These are phyloP conservation scores for Halophytophthora batemanensis DNA, from an alignment of 352 stramenopile genomes.

Conservation along the genomic window DNA sequence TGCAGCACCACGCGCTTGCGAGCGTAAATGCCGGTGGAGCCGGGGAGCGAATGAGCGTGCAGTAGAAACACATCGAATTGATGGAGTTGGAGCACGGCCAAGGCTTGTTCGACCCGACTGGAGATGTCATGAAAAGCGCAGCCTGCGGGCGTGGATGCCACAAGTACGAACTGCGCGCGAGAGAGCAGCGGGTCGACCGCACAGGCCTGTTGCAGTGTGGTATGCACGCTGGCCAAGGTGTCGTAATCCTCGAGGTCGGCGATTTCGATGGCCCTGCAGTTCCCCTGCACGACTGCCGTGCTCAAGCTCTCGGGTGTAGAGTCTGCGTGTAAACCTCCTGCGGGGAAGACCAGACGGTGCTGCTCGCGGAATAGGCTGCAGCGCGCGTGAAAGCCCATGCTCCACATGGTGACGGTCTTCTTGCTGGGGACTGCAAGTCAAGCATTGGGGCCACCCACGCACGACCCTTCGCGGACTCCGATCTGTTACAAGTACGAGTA, in stretches of 20 bases:
- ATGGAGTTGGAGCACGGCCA: slow-evolving; percentile 31
- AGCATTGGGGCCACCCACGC: background rate
- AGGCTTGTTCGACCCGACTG: slow-evolving; percentile 24
- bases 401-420: slow-evolving; percentile 48
- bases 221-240: slow-evolving; percentile 24
- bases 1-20: slow-evolving; percentile 41
- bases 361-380: slow-evolving; percentile 32
- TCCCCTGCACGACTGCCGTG: slow-evolving; percentile 23
- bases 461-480: slow-evolving; percentile 10
- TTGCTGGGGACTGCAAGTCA: background rate
- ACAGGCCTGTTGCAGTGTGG: slow-evolving; percentile 23
- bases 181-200: slow-evolving; percentile 27
- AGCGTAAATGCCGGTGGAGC: slow-evolving; percentile 15
- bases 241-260: slow-evolving; percentile 24
- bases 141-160: slow-evolving; percentile 16
- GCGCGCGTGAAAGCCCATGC: slow-evolving; percentile 31
- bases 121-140: slow-evolving; percentile 21
- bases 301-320: slow-evolving; percentile 20
- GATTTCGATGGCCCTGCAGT: slow-evolving; percentile 40
- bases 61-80: slow-evolving; percentile 48
- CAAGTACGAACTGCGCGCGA: slow-evolving; percentile 26
- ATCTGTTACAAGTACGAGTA: background rate
- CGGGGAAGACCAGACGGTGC: slow-evolving; percentile 53
- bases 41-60: slow-evolving; percentile 16
- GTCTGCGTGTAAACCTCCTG: slow-evolving; percentile 17